These are phyloP conservation scores for Ajuga reptans DNA, from an alignment of 305 asterid genomes.

Conservation along the genomic window DNA sequence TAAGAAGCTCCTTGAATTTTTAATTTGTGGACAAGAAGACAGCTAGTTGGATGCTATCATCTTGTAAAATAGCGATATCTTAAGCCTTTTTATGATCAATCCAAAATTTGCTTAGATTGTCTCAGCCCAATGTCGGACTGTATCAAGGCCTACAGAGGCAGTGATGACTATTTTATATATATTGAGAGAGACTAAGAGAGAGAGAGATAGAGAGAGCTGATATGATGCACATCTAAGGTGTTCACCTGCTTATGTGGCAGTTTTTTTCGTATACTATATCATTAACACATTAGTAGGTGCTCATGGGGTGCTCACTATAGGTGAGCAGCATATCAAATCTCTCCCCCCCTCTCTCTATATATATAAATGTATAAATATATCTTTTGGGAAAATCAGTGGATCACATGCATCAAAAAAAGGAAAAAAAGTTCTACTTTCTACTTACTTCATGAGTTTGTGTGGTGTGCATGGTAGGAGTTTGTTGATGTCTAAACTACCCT, in stretches of 20 bases:
- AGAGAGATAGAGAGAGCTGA: no score
- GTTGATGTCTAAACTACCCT: neutral
- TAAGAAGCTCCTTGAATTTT: neutral
- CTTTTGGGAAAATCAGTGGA: conserved; percentile 3
- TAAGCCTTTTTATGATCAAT: neutral
- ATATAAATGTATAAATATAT: no score
- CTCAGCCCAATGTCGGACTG: neutral
- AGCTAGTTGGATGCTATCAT: neutral
- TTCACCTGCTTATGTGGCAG: no score
- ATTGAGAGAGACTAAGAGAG: no score
- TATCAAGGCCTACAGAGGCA: neutral
- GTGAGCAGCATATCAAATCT: no score
- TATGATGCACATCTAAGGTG: no score
- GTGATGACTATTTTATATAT: neutral
- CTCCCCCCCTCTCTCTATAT: no score
- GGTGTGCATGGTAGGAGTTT: neutral
- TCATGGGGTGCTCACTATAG: no score
- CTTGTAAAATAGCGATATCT: neutral
- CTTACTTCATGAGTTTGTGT: neutral
- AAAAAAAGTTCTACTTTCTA: neutral
- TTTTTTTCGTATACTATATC: no score
- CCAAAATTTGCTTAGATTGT: neutral
- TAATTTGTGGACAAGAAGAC: neutral
- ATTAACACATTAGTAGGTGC: no score
- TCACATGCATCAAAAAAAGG: neutral